Percentiles rank a stretch among this genome's conserved stretches.
phyloP scores from a whole-genome alignment of 1,139 yeast species.

The Candida pseudoviswanathii region DNA sequence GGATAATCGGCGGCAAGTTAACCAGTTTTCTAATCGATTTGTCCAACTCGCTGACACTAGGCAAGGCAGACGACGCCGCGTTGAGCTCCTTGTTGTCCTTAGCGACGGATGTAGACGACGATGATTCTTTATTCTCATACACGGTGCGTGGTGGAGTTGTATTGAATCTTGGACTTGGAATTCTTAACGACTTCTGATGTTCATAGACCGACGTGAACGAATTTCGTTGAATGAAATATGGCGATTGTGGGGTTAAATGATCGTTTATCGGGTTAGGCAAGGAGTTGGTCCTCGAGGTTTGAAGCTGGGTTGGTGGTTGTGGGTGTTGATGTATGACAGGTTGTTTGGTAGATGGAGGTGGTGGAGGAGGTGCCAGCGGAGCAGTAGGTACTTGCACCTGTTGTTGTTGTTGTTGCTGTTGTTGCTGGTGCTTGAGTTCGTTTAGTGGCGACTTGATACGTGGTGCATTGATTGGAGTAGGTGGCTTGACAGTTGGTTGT shows the following conservation, averaged over 20 bases:
- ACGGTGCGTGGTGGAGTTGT: constrained; percentile 11
- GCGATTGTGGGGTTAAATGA: constrained; percentile 13
- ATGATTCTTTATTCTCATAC: constrained; percentile 5
- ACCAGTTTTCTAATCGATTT: constrained; percentile 27
- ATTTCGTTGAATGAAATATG: constrained; percentile 15
- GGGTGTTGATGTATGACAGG: constrained; percentile 5
- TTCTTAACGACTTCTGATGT: constrained; percentile 8
- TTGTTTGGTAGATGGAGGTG: constrained; percentile 6
- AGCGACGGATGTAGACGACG: background rate
- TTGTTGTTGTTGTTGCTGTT: constrained; percentile 4
- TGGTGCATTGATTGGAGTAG: constrained; percentile 5
- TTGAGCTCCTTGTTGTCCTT: constrained; percentile 14
- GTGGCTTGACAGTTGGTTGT: too few species aligned
- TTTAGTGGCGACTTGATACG: constrained; percentile 3
- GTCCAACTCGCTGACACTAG: constrained; percentile 42
- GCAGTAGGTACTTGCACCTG: constrained; percentile 4
- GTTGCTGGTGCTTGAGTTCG: too few species aligned
- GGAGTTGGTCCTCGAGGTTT: constrained; percentile 23
- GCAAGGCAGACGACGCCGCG: constrained; percentile 21
- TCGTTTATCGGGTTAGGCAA: constrained; percentile 26
- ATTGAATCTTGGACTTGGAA: constrained; percentile 7
- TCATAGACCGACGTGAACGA: constrained; percentile 24
- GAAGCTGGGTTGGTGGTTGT: constrained; percentile 2
- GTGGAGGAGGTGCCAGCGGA: constrained; percentile 6
- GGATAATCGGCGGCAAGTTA: constrained; percentile 11